Evolutionary conservation across 441 rosid genomes (phyloP).

Genomic region (Kokia cookei): DNA sequence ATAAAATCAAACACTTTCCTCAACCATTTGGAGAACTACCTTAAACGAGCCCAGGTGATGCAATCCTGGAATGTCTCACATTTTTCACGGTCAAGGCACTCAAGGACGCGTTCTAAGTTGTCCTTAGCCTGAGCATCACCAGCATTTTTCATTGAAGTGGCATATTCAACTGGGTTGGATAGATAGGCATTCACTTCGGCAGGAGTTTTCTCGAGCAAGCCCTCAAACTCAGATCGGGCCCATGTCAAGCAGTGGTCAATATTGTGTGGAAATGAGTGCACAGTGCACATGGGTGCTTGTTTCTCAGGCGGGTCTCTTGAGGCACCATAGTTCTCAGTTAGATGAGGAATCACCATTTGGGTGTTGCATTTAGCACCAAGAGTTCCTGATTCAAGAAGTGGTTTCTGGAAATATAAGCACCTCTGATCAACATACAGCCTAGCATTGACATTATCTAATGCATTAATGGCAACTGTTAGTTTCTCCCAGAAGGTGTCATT

Average conservation of each 20-base stretch:
- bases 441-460: conserved; percentile 91
- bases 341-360: conserved; percentile 95
- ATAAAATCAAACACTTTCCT: background rate
- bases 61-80: conserved; percentile 81
- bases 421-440: conserved; percentile 89
- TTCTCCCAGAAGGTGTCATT: conserved; percentile 89
- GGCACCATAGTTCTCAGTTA: conserved; percentile 96
- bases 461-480: conserved; percentile 62
- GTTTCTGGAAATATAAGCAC: conserved; percentile 95
- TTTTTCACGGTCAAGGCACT: conserved; percentile 78
- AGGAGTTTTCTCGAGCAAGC: conserved; percentile 90
- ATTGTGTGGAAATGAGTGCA: conserved; percentile 97
- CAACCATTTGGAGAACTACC: conserved; percentile 22
- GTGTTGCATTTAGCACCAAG: conserved; percentile 93
- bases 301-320: conserved; percentile 97
- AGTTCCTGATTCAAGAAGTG: conserved; percentile 96
- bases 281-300: conserved; percentile 99
- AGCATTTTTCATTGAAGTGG: conserved; percentile 54
- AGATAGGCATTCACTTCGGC: conserved; percentile 88
- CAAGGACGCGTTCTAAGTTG: conserved; percentile 73
- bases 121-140: conserved; percentile 98
- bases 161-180: conserved; percentile 62
- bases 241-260: conserved; percentile 96
- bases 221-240: conserved; percentile 99
- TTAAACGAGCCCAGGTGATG: conserved; percentile 88